Percentiles rank a stretch among this genome's conserved stretches.
phyloP scores from a whole-genome alignment of 2,329 filamentous ascomycete genomes.

The Arthrobotrys pseudoclavata region DNA sequence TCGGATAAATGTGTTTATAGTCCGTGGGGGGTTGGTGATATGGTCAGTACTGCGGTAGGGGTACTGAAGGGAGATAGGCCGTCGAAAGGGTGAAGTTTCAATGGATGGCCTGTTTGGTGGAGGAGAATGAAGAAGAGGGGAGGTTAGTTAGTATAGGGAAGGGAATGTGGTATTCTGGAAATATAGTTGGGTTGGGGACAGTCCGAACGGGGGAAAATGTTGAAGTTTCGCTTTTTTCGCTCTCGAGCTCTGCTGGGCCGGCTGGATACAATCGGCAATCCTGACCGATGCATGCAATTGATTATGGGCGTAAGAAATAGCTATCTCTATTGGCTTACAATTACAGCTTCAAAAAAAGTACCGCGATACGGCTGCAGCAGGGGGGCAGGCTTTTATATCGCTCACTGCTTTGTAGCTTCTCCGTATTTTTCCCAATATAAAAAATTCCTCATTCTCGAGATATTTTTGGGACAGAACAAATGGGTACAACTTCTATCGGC shows the following conservation, averaged over 20 bases:
- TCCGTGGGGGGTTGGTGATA: conserved; percentile 21
- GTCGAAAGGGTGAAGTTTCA: conserved; percentile 18
- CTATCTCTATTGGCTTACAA: conserved; percentile 9
- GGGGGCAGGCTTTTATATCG: conserved; percentile 37
- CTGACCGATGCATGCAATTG: conserved; percentile 12
- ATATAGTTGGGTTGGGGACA: conserved; percentile 28
- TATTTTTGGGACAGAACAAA: conserved; percentile 2
- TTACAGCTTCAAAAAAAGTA: conserved; percentile 24
- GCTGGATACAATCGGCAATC: conserved; percentile 58
- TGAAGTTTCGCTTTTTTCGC: conserved; percentile 43
- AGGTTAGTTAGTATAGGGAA: background rate
- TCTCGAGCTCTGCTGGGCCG: conserved; percentile 2
- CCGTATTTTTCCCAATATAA: background rate
- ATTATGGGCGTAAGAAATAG: background rate
- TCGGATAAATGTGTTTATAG: conserved; percentile 30
- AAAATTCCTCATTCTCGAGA: conserved; percentile 8
- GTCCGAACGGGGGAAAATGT: conserved; percentile 40
- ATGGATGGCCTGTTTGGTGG: conserved; percentile 18
- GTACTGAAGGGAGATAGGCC: conserved; percentile 2
- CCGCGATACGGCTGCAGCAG: conserved; percentile 15
- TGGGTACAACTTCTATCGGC: conserved; percentile 14
- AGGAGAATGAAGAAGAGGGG: conserved; percentile 24
- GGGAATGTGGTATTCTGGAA: conserved; percentile 20
- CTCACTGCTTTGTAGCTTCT: conserved; percentile 25
- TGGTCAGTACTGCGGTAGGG: background rate